Conservation (phyloP, 495 filamentous ascomycete genomes). For the Venustampulla echinocandica region DNA sequence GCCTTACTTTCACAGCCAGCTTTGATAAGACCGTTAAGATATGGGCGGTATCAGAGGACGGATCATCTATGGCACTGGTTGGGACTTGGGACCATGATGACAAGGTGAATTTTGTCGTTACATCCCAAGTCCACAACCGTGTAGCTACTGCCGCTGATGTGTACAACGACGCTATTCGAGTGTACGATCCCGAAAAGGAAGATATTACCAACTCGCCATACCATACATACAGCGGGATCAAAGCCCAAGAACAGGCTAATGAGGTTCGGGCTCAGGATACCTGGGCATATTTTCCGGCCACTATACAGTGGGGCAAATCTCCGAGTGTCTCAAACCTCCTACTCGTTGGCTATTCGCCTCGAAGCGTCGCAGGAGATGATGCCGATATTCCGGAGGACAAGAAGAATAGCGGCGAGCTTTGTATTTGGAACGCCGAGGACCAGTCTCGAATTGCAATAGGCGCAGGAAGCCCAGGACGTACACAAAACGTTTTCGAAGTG, state of each 20-base stretch:
- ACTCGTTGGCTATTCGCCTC: constrained; percentile 67
- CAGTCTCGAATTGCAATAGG: constrained; percentile 37
- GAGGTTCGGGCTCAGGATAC: constrained; percentile 20
- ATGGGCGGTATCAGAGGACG: constrained; percentile 47
- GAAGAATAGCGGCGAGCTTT: constrained; percentile 56
- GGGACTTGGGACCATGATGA: constrained; percentile 55
- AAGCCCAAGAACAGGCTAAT: constrained; percentile 4
- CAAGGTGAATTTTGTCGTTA: constrained; percentile 62
- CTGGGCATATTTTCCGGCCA: constrained; percentile 58
- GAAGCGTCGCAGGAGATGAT: constrained; percentile 37
- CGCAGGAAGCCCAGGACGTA: constrained; percentile 38
- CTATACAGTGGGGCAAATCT: constrained; percentile 61
- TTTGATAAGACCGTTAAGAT: constrained; percentile 75
- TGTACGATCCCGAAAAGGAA: constrained; percentile 32
- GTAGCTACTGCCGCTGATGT: constrained; percentile 46
- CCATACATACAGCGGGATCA: constrained; percentile 14
- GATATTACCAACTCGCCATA: constrained; percentile 17
- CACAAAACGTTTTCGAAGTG: constrained; percentile 71
- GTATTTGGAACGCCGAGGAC: constrained; percentile 56
- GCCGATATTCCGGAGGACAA: constrained; percentile 44
- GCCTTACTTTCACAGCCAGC: constrained; percentile 63
- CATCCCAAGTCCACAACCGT: constrained; percentile 37
- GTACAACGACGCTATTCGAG: constrained; percentile 35
- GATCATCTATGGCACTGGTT: constrained; percentile 29
- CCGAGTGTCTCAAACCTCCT: constrained; percentile 46